Base-by-base conservation (phyloP, 495 filamentous ascomycete genomes). In the Annulohypoxylon moriforme region DNA sequence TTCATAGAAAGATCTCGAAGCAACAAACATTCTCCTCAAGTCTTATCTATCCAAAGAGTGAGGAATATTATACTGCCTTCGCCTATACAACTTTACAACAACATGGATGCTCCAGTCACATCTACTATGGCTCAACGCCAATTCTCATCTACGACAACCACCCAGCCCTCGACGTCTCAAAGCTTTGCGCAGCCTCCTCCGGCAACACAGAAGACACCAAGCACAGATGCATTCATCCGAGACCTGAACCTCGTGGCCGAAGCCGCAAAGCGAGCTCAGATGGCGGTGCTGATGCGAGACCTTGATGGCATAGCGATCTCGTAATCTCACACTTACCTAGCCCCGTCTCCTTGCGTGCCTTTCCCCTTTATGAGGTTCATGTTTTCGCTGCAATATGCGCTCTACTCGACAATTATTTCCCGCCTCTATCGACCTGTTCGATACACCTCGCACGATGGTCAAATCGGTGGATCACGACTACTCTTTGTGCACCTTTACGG, bases 161-260 rank as follows among this genome's bases (percentile, higher is more conserved):
- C 67, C 25, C 59, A 58, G n/a, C 69, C 69, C 44, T 53, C 67
- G 64, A 68, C 76, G 25, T 40, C 78, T 22, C 78, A 77, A 49
- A 50, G 46, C 53, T 77, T 77, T 53, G 60, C 75, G 67, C 81
- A 80, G 36, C 83, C 82, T 7, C 75, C 71, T n/a, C 80, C 72
- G 14, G 66, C 70, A 34, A 67, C 68, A 64, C 65, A 69, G 44
- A 80, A 80, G 69, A 74, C 73, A 64, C 75, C 67, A 29, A 85
- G 69, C 80, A 88, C 93, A 78, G 78, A 89, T 79, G 55, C 86
- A 74, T 94, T 91, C 77, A 81, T 94, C 56, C 87, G 89, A 66
- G 91, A 97, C 79, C 93, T 93, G 77, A 94, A 86, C 57, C 85
- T 98, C 22, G 88, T 98, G 13, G 94, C 94, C n/a, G 95, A 98